phyloP scores from a whole-genome alignment of 768 basidiomycete genomes.

The Pisolithus tinctorius region DNA sequence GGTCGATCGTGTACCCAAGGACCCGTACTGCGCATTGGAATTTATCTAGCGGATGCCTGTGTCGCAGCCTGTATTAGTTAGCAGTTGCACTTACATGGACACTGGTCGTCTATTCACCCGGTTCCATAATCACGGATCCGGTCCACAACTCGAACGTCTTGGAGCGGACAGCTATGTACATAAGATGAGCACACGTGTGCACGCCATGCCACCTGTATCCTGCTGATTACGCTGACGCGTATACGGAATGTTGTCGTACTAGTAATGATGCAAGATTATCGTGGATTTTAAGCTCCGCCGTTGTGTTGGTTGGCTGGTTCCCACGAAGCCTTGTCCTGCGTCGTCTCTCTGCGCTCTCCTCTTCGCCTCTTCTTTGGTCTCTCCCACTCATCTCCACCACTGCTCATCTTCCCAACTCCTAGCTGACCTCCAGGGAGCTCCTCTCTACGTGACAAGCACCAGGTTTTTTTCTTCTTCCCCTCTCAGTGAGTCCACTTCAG shows the following conservation, averaged over 20 bases:
- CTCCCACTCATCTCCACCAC: slow-evolving; percentile 12
- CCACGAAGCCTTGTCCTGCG: slow-evolving; percentile 36
- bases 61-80: no score
- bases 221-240: background rate
- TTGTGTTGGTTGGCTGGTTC: slow-evolving; percentile 19
- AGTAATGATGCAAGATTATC: slow-evolving; percentile 8
- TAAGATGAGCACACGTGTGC: background rate
- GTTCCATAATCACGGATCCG: no score
- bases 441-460: slow-evolving; percentile 11
- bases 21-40: no score
- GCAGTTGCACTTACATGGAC: no score
- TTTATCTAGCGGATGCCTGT: no score
- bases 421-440: slow-evolving; percentile 4
- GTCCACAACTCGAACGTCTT: no score
- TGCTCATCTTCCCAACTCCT: slow-evolving; percentile 20
- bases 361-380: slow-evolving; percentile 23
- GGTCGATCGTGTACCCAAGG: no score
- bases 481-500: slow-evolving; percentile 19
- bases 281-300: slow-evolving; percentile 42
- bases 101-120: no score
- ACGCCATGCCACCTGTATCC: background rate
- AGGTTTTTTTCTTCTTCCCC: slow-evolving; percentile 5
- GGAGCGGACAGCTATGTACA: no score
- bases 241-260: background rate
- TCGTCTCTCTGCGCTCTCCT: slow-evolving; percentile 33